A percentile compares a stretch with the other conserved stretches of the same genome.
These are phyloP conservation scores for Volvariella volvacea DNA, from an alignment of 1,284 basidiomycete genomes.

Conservation along the genomic window DNA sequence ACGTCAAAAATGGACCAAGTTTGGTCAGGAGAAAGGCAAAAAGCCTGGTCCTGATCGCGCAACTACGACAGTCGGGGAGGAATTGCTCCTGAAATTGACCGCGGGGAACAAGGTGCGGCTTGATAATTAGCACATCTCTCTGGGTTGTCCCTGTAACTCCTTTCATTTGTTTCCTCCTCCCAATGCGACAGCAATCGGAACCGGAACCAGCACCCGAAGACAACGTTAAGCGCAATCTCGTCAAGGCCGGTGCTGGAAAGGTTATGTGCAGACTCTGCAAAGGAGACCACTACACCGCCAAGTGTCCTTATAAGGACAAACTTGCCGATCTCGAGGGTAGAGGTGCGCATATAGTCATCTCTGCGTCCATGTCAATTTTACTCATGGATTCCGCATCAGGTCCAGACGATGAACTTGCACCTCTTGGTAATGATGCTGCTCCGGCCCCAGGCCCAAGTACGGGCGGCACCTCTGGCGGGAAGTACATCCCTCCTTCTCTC, in stretches of 20 bases:
- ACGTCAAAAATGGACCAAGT: slow-evolving; percentile 91
- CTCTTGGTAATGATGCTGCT: slow-evolving; percentile 46
- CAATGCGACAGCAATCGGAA: slow-evolving; percentile 25
- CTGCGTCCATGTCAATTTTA: no score
- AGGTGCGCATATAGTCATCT: slow-evolving; percentile 26
- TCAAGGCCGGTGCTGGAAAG: slow-evolving; percentile 74
- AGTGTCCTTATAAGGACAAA: slow-evolving; percentile 98
- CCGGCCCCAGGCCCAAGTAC: slow-evolving; percentile 30
- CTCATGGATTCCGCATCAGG: slow-evolving; percentile 24
- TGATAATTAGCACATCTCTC: neutral
- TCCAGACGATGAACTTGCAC: slow-evolving; percentile 42
- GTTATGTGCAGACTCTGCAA: slow-evolving; percentile 94
- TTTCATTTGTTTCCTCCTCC: neutral
- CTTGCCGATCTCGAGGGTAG: slow-evolving; percentile 70
- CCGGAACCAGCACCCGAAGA: slow-evolving; percentile 69
- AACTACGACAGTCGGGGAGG: slow-evolving; percentile 96
- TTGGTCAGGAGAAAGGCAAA: slow-evolving; percentile 84
- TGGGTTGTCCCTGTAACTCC: neutral
- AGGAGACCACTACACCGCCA: slow-evolving; percentile 96
- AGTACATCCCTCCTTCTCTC: slow-evolving; percentile 93
- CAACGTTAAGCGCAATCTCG: slow-evolving; percentile 64
- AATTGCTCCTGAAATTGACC: slow-evolving; percentile 78
- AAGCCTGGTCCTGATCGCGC: slow-evolving; percentile 87
- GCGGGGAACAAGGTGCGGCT: slow-evolving; percentile 73
- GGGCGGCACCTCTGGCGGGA: slow-evolving; percentile 44